A percentile compares a stretch with the other conserved stretches of the same genome.
These are phyloP conservation scores for Ogataea siamensis DNA, from an alignment of 805 yeast species.

Conservation along the genomic window DNA sequence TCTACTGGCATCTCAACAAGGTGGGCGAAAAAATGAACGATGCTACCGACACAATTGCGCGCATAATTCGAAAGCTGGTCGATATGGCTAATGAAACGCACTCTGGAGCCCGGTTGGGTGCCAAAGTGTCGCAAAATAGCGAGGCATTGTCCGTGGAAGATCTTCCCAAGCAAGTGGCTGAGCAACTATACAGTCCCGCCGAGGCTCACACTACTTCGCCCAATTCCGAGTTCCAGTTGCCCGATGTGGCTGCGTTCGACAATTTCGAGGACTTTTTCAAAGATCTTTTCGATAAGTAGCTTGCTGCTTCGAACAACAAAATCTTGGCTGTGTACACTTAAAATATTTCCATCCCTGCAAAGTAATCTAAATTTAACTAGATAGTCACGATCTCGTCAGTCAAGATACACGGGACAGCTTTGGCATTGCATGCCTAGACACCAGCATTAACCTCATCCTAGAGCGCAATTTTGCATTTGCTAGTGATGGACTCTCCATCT, in stretches of 20 bases:
- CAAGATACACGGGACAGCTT: too few species aligned
- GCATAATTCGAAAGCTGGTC: constrained; percentile 49
- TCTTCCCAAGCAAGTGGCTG: constrained; percentile 2
- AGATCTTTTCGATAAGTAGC: constrained; percentile 32
- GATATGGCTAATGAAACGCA: constrained; percentile 39
- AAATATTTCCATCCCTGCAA: background rate
- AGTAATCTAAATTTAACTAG: background rate
- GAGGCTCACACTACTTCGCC: constrained; percentile 9
- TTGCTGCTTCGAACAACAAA: background rate
- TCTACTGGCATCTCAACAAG: constrained; percentile 58
- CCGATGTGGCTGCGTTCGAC: constrained; percentile 47
- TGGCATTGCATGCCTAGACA: too few species aligned
- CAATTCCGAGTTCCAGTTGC: constrained; percentile 27
- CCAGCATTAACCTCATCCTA: too few species aligned
- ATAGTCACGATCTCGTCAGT: too few species aligned
- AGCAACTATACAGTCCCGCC: constrained; percentile 1
- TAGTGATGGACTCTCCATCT: background rate
- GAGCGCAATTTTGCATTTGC: background rate
- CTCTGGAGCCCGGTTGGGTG: constrained; percentile 6
- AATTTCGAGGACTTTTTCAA: constrained; percentile 58
- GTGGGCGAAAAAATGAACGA: constrained; percentile 57
- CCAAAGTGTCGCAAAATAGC: background rate
- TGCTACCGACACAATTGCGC: constrained; percentile 59
- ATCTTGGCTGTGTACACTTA: background rate
- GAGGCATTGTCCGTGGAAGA: constrained; percentile 1